Evolutionary conservation across 2,329 filamentous ascomycete genomes (phyloP).

Genomic region (Fusarium phyllophilum): DNA sequence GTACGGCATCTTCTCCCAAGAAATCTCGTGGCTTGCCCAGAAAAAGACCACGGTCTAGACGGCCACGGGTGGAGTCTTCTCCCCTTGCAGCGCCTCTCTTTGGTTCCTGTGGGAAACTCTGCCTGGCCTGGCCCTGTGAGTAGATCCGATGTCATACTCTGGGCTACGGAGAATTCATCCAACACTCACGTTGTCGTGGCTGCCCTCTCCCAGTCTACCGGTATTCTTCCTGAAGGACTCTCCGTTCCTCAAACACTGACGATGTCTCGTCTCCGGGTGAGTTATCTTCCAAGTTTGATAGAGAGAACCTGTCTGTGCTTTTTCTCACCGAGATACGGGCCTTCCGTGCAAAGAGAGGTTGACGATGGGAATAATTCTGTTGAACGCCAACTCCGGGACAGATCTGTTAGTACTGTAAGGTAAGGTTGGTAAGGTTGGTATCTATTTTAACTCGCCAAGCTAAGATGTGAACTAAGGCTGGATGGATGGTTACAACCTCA

Average conservation of each 20-base stretch:
- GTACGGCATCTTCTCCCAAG: constrained; percentile 1
- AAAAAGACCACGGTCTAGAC: constrained; percentile 20
- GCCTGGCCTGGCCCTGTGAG: not conserved
- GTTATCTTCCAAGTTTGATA: constrained; percentile 10
- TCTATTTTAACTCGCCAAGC: constrained; percentile 34
- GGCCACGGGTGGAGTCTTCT: constrained; percentile 4
- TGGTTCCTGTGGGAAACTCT: constrained; percentile 2
- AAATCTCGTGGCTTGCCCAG: constrained; percentile 32
- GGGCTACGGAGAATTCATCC: constrained; percentile 27
- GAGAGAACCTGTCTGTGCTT: constrained; percentile 1
- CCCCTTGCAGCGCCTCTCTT: constrained; percentile 30
- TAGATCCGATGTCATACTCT: not conserved
- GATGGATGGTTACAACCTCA: constrained; percentile 27
- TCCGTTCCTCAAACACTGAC: constrained; percentile 11
- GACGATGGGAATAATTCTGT: constrained; percentile 5
- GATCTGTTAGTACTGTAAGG: constrained; percentile 4
- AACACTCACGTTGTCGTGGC: constrained; percentile 9
- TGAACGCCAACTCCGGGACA: constrained; percentile 22
- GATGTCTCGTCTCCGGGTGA: constrained; percentile 8
- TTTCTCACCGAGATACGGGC: constrained; percentile 10
- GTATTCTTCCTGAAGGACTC: constrained; percentile 34
- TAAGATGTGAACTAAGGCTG: constrained; percentile 15
- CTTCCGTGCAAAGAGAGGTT: constrained; percentile 6
- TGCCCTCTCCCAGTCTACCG: constrained; percentile 6
- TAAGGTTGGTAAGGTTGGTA: not conserved